Evolutionary conservation across 164 flowering plant species (phyloP).

Genomic region (Vitis rotundifolia): DNA sequence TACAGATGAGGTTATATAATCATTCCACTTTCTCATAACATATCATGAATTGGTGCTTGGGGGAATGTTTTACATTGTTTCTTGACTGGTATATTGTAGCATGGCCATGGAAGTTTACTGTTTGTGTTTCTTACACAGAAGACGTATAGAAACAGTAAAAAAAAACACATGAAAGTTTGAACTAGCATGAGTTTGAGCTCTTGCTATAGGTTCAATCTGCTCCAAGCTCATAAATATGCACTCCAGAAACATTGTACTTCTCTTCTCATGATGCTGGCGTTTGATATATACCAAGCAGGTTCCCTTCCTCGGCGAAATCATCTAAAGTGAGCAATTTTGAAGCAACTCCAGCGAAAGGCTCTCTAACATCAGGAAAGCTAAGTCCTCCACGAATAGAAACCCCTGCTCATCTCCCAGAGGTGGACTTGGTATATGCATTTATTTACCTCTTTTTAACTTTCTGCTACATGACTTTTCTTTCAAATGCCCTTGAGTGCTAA

Average conservation of each 20-base stretch:
- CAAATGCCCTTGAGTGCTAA: not conserved
- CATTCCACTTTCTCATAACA: too few relatives aligned
- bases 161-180: too few relatives aligned
- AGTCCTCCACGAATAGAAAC: constrained; percentile 31
- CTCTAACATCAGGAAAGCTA: constrained; percentile 41
- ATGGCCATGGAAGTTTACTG: too few relatives aligned
- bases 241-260: too few relatives aligned
- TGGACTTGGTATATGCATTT: constrained; percentile 49
- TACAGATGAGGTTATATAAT: too few relatives aligned
- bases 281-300: constrained; percentile 45
- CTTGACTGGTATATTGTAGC: too few relatives aligned
- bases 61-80: too few relatives aligned
- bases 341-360: constrained; percentile 63
- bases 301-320: constrained; percentile 59
- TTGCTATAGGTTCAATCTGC: too few relatives aligned
- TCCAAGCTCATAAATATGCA: not conserved
- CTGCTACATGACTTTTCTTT: not conserved
- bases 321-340: constrained; percentile 42
- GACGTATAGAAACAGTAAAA: too few relatives aligned
- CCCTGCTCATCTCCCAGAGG: constrained; percentile 55
- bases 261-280: constrained; percentile 2
- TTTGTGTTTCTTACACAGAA: too few relatives aligned
- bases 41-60: too few relatives aligned
- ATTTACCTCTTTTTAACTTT: not conserved
- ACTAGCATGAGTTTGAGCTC: too few relatives aligned